These are phyloP conservation scores for Balakata baccata DNA, from an alignment of 345 rosid genomes.

Conservation along the genomic window DNA sequence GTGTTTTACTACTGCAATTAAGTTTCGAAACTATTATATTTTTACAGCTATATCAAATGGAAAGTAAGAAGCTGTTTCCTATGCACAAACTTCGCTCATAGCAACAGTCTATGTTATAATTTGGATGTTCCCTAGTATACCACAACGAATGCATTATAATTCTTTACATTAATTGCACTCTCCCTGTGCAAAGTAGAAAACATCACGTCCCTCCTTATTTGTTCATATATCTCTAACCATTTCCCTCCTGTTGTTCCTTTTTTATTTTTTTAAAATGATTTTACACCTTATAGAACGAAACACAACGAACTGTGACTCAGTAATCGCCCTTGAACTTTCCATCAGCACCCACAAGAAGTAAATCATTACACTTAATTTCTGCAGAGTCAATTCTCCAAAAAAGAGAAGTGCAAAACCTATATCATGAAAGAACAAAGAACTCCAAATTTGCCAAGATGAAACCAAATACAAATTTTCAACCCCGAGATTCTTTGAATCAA, in stretches of 20 bases:
- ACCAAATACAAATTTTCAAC: no score
- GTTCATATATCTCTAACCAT: neutral
- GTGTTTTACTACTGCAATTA: neutral
- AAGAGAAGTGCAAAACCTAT: neutral
- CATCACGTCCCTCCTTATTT: neutral
- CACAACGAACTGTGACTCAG: neutral
- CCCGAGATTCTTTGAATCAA: conserved; percentile 1
- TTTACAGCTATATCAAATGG: neutral
- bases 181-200: neutral
- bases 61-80: neutral
- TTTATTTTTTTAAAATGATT: neutral
- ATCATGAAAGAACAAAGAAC: neutral
- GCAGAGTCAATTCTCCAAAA: neutral
- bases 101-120: neutral
- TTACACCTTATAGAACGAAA: neutral
- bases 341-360: neutral
- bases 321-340: neutral
- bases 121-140: neutral
- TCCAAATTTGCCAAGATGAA: no score
- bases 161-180: neutral
- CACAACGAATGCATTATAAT: neutral
- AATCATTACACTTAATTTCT: neutral
- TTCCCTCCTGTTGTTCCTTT: neutral
- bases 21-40: neutral
- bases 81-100: neutral